Conservation (phyloP, 1,139 yeast species). For the Scheffersomyces quercinus region DNA sequence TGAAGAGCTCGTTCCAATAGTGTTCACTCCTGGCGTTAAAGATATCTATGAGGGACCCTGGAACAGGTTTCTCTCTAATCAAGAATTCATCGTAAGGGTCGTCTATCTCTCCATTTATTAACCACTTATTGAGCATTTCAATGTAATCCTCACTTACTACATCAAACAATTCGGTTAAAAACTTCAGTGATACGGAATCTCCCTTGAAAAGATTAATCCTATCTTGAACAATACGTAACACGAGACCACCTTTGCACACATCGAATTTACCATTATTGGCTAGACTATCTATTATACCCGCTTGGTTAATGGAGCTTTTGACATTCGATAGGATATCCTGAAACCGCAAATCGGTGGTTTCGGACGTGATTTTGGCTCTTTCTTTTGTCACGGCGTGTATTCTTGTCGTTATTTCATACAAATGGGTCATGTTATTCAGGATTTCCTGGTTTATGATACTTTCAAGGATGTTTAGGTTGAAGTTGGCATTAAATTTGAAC, state of each 20-base stretch:
- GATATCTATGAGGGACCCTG: conserved; percentile 29
- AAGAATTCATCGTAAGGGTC: conserved; percentile 88
- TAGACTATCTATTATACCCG: conserved; percentile 47
- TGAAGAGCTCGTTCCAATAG: conserved; percentile 84
- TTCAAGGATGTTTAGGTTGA: conserved; percentile 37
- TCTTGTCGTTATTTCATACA: conserved; percentile 54
- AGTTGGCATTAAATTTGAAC: conserved; percentile 42
- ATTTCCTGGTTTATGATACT: conserved; percentile 32
- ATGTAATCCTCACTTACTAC: conserved; percentile 67
- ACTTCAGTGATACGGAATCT: conserved; percentile 55
- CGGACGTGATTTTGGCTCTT: conserved; percentile 12
- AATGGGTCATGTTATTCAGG: conserved; percentile 43
- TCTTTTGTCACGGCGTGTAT: conserved; percentile 43
- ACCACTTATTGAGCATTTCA: conserved; percentile 73
- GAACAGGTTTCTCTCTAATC: conserved; percentile 49
- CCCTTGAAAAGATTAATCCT: conserved; percentile 64
- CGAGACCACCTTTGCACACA: conserved; percentile 68
- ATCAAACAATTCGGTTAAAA: conserved; percentile 54
- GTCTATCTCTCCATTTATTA: conserved; percentile 67
- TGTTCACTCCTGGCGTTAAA: conserved; percentile 62
- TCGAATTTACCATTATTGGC: conserved; percentile 56
- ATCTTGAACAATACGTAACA: conserved; percentile 61
- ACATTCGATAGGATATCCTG: conserved; percentile 13
- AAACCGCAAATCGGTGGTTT: conserved; percentile 5
- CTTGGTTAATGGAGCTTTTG: conserved; percentile 36